phyloP scores from a whole-genome alignment of 148 eudicot species.

The Nyssa sinensis region DNA sequence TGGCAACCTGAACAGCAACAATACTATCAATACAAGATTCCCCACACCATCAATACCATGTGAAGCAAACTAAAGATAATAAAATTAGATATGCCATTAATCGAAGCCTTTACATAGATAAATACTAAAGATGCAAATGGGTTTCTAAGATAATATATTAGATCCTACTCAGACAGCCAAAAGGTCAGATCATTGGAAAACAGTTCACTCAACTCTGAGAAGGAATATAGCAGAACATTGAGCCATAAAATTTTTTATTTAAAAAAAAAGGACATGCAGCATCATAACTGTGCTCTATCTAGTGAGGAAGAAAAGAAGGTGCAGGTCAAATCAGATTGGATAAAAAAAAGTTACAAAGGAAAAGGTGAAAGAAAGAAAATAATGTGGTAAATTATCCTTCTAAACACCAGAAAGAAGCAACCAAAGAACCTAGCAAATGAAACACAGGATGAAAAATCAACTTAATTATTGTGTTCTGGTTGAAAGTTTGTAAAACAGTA shows the following conservation, averaged over 20 bases:
- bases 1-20: slow-evolving; percentile 58
- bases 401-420: neutral
- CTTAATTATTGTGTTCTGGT: neutral
- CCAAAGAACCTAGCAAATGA: neutral
- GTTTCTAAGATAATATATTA: neutral
- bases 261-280: neutral
- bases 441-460: neutral
- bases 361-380: neutral
- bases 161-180: neutral
- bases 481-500: neutral
- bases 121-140: neutral
- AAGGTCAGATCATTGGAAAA: neutral
- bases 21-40: neutral
- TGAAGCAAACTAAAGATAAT: neutral
- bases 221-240: neutral
- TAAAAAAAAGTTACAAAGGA: neutral
- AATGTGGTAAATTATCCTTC: neutral
- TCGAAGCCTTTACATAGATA: neutral
- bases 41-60: neutral
- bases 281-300: neutral
- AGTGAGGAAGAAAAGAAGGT: neutral
- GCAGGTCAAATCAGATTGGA: neutral
- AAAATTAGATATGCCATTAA: neutral
- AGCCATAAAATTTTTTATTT: neutral
- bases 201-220: neutral